Percentiles rank a stretch among this genome's conserved stretches.
Conservation (phyloP, 78 protist species). For the Monosiga brevicollis region DNA sequence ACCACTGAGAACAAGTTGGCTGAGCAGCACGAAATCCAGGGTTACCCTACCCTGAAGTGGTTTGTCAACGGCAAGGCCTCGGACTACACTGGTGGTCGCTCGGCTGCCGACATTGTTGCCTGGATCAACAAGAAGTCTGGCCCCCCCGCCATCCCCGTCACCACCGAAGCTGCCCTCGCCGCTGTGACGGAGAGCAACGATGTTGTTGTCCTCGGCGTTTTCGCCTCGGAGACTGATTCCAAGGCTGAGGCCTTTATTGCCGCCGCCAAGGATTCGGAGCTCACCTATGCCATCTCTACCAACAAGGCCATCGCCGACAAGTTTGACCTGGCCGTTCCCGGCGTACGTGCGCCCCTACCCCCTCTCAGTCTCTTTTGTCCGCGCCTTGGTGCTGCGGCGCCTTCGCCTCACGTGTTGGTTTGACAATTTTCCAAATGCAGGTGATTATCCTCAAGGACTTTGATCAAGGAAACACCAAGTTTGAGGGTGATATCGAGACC, state of each 20-base stretch:
- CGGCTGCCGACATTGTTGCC: slow-evolving; percentile 8
- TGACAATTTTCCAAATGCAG: not conserved
- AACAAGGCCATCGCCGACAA: not conserved
- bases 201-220: slow-evolving; percentile 45
- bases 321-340: slow-evolving; percentile 13
- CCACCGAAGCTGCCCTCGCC: slow-evolving; percentile 24
- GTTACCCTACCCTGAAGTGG: slow-evolving; percentile 72
- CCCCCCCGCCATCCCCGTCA: slow-evolving; percentile 41
- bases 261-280: slow-evolving; percentile 9
- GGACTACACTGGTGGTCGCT: slow-evolving; percentile 52
- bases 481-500: not conserved
- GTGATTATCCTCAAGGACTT: slow-evolving; percentile 31
- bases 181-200: slow-evolving; percentile 18
- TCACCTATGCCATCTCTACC: slow-evolving; percentile 37
- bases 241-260: slow-evolving; percentile 5
- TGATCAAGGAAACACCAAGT: slow-evolving; percentile 13
- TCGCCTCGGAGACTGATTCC: slow-evolving; percentile 13
- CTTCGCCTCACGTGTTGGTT: too few species aligned
- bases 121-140: slow-evolving; percentile 24
- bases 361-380: too few species aligned
- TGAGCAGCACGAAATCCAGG: slow-evolving; percentile 22
- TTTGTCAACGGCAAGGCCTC: slow-evolving; percentile 47
- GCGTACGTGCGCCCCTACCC: too few species aligned
- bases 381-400: too few species aligned
- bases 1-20: not conserved